Base-by-base conservation (phyloP, 2,329 filamentous ascomycete genomes). In the Fusarium nisikadoi region DNA sequence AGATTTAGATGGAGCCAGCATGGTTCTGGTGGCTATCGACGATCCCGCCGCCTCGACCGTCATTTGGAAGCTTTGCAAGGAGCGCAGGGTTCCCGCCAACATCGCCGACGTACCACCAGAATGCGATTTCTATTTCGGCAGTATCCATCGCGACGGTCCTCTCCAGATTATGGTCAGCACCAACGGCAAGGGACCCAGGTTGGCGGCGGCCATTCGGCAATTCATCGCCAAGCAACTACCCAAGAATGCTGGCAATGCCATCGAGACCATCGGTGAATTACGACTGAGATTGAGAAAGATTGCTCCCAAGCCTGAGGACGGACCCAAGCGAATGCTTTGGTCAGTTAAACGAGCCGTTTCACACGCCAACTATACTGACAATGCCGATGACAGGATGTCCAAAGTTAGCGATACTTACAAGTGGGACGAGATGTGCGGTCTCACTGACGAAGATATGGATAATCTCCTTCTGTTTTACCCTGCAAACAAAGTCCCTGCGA, bases 91-190 rank as follows among this genome's bases (percentile, higher is more conserved):
- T 72, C 90, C 94, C 10, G 95, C 94, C 63, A 99, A 99, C 82
- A 97, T 99, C 74, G 96, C 96, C 74, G 96, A 99, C 80, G 96
- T 99, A 7, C 96, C 96, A 0, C 89, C 94, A 2, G 96, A 99
- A 81, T 99, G 96, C 82, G 96, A 99, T 79, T 99, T 99, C 80
- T 99, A 98, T 86, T 99, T 99, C 84, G 96, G 96, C 70, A 96
- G 93, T 80, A 92, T 98, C 42, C 94, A 99, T 83, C 92, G 96
- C 55, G 96, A 99, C 80, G 96, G 96, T 0, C 96, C 96, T 10
- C 83, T 99, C 68, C 96, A 99, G 85, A 92, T 99, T 78, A 99
- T 99, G 96, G 95, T 99, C 76, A 97, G 93, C 84, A 99, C 96
- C 39, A 99, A 98, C 80, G 96, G 96, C 57, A 98, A 97, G 80